phyloP scores from a whole-genome alignment of 208 protist species.

The Leishmania lainsoni region DNA sequence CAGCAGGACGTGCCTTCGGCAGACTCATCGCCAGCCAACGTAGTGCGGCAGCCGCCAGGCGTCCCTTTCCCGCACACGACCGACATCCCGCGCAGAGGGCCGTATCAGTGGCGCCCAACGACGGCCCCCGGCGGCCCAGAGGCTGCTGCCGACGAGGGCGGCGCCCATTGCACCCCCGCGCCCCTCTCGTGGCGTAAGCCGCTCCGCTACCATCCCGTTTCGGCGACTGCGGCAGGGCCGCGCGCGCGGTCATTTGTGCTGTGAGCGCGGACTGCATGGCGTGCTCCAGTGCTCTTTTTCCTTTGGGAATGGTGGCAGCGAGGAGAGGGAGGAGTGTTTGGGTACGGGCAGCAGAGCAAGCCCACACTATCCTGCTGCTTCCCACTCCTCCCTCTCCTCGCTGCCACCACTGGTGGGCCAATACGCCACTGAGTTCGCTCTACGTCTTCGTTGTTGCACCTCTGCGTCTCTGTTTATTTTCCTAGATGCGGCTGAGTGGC shows the following conservation, averaged over 20 bases:
- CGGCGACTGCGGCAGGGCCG: neutral
- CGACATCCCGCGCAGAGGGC: neutral
- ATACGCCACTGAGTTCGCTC: neutral
- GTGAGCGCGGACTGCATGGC: neutral
- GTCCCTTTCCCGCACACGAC: neutral
- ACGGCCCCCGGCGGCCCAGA: neutral
- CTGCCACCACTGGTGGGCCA: neutral
- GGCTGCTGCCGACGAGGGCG: neutral
- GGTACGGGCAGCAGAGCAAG: neutral
- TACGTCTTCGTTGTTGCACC: neutral
- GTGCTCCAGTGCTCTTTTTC: neutral
- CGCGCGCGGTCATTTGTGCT: neutral
- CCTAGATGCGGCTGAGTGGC: neutral
- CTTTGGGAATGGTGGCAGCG: no score
- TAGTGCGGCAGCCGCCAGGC: slow-evolving; percentile 6
- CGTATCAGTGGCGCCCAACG: neutral
- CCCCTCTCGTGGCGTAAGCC: slow-evolving; percentile 21
- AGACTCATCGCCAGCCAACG: slow-evolving; percentile 22
- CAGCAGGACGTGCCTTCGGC: slow-evolving; percentile 29
- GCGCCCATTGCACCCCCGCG: neutral
- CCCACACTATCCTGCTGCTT: neutral
- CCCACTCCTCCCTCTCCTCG: neutral
- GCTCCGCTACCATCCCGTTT: slow-evolving; percentile 15
- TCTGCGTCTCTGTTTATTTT: neutral
- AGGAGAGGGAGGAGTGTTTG: neutral